Evolutionary conservation across 2,329 filamentous ascomycete species (phyloP), one percentile per base, ranked within the genome.

Genomic region (Grosmannia serpens): DNA sequence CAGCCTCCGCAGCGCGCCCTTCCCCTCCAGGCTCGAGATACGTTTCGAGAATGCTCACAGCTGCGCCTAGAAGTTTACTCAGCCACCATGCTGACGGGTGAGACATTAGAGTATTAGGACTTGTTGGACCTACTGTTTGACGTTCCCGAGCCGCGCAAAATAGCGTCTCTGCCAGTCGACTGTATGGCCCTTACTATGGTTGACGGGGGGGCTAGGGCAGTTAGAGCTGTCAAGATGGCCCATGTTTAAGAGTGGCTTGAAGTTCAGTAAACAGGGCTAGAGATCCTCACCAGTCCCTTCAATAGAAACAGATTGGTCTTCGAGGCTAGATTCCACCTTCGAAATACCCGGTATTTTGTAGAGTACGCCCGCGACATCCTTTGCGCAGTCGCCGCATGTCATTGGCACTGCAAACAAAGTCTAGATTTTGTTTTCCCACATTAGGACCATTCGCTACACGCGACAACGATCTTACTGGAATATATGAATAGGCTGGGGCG

Each of bases 11-110:
- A 10, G 64, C 62, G 26, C 64, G 53, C 62, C 65, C 57, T 66
- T 67, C 62, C 65, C 62, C 71, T 44, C 72, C 74, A 52, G 84
- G 80, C 67, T 89, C 85, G 65, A 75, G 68, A 64, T 80, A 84
- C 59, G 90, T 95, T 77, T 99, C 94, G 61, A 99, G 83, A 68
- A 99, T 97, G 73, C 91, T 96, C 50, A 99, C 94, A 51, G 92
- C 90, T 33, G 91, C 89, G 69, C 83, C 87, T 83, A 58, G 26
- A 53, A 29, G 24, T 29, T 50, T 13, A 7, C 15, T 50, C 47
- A 50, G 47, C 35, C 17, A 38, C 35, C 15, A 9, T 17, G 35
- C 2, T 44, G 17, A 8, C 20, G 13, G 41, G 41, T 22, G 41
- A 44, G 20, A 8, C 41, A 8, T 5, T 9, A 17, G 8, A n/a